Evolutionary conservation across 495 filamentous ascomycete species (phyloP).

Genomic region (Penicillium chermesinum): DNA sequence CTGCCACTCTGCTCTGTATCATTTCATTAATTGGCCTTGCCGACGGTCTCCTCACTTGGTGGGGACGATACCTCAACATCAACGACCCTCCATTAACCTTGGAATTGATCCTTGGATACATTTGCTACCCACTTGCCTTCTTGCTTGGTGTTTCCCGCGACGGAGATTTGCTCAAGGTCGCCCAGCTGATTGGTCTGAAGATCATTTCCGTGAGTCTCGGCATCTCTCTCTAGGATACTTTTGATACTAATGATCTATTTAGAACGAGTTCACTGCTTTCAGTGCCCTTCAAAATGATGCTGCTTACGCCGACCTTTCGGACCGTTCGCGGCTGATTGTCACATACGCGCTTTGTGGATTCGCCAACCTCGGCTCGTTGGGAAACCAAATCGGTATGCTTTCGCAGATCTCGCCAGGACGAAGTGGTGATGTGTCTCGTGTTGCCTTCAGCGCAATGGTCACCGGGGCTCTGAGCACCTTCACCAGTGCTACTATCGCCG

Average conservation of each 20-base stretch:
- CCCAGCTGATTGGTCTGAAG: conserved; percentile 75
- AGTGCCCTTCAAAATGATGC: conserved; percentile 40
- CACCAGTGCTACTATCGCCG: conserved; percentile 76
- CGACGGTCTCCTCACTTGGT: conserved; percentile 82
- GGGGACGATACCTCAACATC: conserved; percentile 79
- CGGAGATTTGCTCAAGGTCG: conserved; percentile 64
- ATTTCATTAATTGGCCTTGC: conserved; percentile 71
- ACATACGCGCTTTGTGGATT: conserved; percentile 72
- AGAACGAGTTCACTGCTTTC: conserved; percentile 66
- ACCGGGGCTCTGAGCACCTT: conserved; percentile 75
- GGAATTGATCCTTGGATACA: conserved; percentile 72
- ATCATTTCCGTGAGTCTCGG: conserved; percentile 58
- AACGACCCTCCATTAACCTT: conserved; percentile 63
- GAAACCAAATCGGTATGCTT: conserved; percentile 81
- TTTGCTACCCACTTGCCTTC: conserved; percentile 82
- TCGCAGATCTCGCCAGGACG: conserved; percentile 72
- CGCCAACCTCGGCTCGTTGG: conserved; percentile 75
- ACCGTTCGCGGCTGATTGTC: conserved; percentile 66
- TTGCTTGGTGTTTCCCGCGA: conserved; percentile 75
- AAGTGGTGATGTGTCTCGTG: conserved; percentile 65
- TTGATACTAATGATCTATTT: conserved; percentile 2
- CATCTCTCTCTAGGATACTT: not conserved
- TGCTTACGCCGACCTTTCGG: conserved; percentile 50
- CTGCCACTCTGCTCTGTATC: conserved; percentile 74
- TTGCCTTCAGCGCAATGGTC: conserved; percentile 73